These are phyloP conservation scores for Penicillium lagena DNA, from an alignment of 495 filamentous ascomycete species.

Conservation along the genomic window DNA sequence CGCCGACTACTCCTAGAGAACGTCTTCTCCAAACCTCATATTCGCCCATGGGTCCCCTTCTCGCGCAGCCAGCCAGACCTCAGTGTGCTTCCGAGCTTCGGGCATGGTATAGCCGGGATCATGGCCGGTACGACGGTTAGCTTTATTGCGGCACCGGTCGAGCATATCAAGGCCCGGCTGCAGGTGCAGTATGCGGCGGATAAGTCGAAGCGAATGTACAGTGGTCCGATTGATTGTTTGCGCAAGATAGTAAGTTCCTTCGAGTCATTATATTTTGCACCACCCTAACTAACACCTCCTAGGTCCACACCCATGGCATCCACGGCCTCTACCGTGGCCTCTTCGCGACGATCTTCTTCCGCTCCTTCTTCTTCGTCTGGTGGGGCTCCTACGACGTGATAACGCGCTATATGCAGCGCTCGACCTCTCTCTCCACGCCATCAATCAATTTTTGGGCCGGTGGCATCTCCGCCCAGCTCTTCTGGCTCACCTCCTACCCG, in stretches of 20 bases:
- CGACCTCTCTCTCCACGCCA: constrained; percentile 68
- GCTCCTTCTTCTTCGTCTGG: constrained; percentile 95
- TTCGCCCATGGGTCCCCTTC: constrained; percentile 32
- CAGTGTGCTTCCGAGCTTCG: constrained; percentile 61
- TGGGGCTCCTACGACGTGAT: constrained; percentile 90
- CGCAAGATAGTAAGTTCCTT: constrained; percentile 55
- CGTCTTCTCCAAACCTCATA: constrained; percentile 59
- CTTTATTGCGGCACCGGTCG: constrained; percentile 88
- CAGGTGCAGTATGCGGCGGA: constrained; percentile 83
- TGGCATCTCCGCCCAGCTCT: constrained; percentile 83
- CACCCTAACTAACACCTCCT: no score
- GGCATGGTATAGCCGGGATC: constrained; percentile 81
- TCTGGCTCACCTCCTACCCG: constrained; percentile 89
- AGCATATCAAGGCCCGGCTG: constrained; percentile 90
- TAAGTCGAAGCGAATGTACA: constrained; percentile 70
- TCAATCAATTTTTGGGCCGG: constrained; percentile 96
- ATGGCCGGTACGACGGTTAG: constrained; percentile 84
- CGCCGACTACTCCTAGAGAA: constrained; percentile 71
- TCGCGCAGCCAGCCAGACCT: constrained; percentile 21
- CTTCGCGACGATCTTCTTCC: constrained; percentile 76
- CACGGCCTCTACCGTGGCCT: constrained; percentile 79
- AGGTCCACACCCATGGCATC: constrained; percentile 54
- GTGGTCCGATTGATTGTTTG: constrained; percentile 78
- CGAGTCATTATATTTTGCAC: not conserved
- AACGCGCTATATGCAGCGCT: constrained; percentile 55